These are phyloP conservation scores for Gentiana dahurica DNA, from an alignment of 257 asterid genomes.

Conservation along the genomic window DNA sequence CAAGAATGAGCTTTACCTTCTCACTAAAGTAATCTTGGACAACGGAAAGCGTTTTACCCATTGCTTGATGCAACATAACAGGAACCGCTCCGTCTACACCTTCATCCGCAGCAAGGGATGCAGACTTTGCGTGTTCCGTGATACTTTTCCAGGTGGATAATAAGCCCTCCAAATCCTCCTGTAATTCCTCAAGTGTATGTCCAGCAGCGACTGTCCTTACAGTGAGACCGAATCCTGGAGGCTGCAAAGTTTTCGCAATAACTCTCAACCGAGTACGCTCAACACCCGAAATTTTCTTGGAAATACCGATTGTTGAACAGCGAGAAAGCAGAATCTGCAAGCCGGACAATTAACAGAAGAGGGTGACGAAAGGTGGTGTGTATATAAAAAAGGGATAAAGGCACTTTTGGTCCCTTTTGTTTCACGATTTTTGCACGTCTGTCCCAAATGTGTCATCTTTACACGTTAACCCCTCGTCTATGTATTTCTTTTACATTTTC, in stretches of 20 bases:
- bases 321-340: conserved; percentile 67
- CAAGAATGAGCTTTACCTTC: conserved; percentile 37
- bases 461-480: no score
- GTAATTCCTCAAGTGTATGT: conserved; percentile 75
- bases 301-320: conserved; percentile 62
- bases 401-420: no score
- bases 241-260: conserved; percentile 84
- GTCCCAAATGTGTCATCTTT: no score
- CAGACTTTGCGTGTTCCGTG: conserved; percentile 80
- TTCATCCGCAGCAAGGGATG: conserved; percentile 98
- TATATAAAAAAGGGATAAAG: conserved; percentile 6
- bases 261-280: conserved; percentile 82
- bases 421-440: no score
- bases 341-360: conserved; percentile 16
- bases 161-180: conserved; percentile 80
- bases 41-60: conserved; percentile 90
- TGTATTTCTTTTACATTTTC: no score
- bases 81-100: conserved; percentile 96
- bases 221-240: conserved; percentile 89
- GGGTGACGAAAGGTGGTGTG: conserved; percentile 7
- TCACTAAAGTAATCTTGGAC: conserved; percentile 94
- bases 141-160: conserved; percentile 79
- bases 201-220: conserved; percentile 91
- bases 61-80: conserved; percentile 76
- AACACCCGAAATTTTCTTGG: conserved; percentile 82